Evolutionary conservation across 495 filamentous ascomycete genomes (phyloP).

Genomic region (Pyrenula aspistea): DNA sequence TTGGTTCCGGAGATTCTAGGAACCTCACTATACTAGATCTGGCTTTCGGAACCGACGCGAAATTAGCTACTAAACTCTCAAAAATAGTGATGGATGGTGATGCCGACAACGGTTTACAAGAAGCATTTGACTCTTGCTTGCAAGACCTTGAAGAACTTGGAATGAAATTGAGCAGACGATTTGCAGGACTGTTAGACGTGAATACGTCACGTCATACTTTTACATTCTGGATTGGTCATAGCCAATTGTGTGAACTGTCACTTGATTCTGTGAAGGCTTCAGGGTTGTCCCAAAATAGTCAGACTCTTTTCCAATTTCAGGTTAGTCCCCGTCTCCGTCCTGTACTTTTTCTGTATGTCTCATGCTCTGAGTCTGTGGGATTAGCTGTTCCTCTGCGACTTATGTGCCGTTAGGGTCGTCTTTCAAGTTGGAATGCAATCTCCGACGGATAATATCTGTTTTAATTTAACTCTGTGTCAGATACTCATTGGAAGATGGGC

Average conservation of each 20-base stretch:
- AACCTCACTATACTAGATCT: background rate
- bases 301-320: background rate
- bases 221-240: background rate
- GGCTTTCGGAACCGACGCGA: background rate
- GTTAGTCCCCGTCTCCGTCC: no score
- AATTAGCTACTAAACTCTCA: background rate
- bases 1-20: background rate
- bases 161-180: background rate
- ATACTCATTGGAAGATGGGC: background rate
- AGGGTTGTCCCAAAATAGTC: background rate
- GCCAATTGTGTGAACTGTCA: background rate
- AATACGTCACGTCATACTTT: background rate
- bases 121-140: background rate
- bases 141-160: background rate
- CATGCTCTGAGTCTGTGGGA: no score
- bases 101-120: background rate
- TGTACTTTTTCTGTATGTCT: no score
- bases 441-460: no score
- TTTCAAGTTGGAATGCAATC: no score
- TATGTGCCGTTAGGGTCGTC: no score
- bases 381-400: no score
- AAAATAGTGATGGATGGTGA: background rate
- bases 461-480: no score
- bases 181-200: background rate
- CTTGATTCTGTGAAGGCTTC: background rate